Evolutionary conservation across 2,329 filamentous ascomycete genomes (phyloP), one percentile per base, ranked within the genome.

Genomic region (Fusarium camptoceras): DNA sequence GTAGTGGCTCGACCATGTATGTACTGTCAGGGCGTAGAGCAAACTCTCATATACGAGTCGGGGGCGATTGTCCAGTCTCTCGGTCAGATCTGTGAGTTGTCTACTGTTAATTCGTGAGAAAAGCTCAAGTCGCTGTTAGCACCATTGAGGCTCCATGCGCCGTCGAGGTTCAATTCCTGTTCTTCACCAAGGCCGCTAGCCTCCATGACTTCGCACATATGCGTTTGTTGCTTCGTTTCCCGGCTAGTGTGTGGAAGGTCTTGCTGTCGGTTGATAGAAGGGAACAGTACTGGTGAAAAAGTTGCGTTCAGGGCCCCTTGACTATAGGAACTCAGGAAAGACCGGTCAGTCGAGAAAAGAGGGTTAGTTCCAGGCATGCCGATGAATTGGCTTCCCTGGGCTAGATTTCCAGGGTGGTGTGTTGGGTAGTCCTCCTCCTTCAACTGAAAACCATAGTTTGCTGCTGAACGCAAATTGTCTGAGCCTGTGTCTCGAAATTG

Each of bases 311-410:
- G 50, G 6, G 72, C 67, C 37, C 71, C 53, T 41, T 76, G 72
- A 41, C 62, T 71, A 28, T 73, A 77, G 8, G 78, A 53, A 39
- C 66, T 72, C 43, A 78, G 60, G 20, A 80, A 76, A 22, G 75
- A 31, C n/a, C 74, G 72, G 11, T 79, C 78, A 22, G 78, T 78
- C 16, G 75, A 64, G 41, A 79, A 76, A 22, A 81, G 72, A 14
- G 79, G 77, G 34, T 80, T 80, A 2, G 72, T 66, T 46, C 76
- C 76, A 18, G 79, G 54, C 14, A 78, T 64, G 12, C 71, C 63
- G 20, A 78, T 58, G 53, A 77, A 80, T 8, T 76, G 74, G 16
- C 47, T 74, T 42, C 61, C 70, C 24, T 70, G 66, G 8, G 73
- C 18, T 7, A 70, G 43, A n/a, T 77, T 74, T 15, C 68, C 62